Evolutionary conservation across 768 basidiomycete genomes (phyloP).

Genomic region (Neoboletus magnificus): DNA sequence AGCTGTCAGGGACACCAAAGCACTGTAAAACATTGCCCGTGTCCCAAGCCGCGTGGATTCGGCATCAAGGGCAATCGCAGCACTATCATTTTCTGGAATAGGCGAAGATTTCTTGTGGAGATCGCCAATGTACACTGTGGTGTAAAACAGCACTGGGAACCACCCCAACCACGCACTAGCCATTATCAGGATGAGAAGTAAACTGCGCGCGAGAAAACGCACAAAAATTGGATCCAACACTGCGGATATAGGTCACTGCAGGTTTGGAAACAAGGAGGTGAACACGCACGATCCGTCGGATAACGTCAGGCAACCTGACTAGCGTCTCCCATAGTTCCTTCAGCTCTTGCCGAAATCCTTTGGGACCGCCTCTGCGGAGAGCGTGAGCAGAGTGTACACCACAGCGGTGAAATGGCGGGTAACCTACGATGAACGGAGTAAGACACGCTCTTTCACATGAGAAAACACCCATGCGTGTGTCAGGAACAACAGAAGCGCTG

Average conservation of each 20-base stretch:
- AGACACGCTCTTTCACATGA: constrained; percentile 67
- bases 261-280: neutral
- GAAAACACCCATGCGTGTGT: constrained; percentile 63
- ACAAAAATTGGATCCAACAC: constrained; percentile 85
- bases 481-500: constrained; percentile 59
- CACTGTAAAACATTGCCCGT: constrained; percentile 75
- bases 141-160: constrained; percentile 92
- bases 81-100: constrained; percentile 28
- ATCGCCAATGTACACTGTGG: constrained; percentile 84
- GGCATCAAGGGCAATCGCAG: constrained; percentile 43
- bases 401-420: neutral
- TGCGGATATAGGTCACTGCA: constrained; percentile 27
- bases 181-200: constrained; percentile 1
- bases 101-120: constrained; percentile 60
- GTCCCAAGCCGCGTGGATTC: constrained; percentile 83
- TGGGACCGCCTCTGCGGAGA: constrained; percentile 15
- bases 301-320: constrained; percentile 63
- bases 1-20: constrained; percentile 62
- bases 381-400: constrained; percentile 1
- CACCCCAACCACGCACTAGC: constrained; percentile 79
- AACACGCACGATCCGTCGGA: constrained; percentile 72
- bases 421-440: constrained; percentile 43
- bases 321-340: constrained; percentile 71
- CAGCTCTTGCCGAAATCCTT: constrained; percentile 44
- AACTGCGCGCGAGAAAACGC: constrained; percentile 24